Conservation (phyloP, 495 filamentous ascomycete species). For the Neurospora sublineolata region DNA sequence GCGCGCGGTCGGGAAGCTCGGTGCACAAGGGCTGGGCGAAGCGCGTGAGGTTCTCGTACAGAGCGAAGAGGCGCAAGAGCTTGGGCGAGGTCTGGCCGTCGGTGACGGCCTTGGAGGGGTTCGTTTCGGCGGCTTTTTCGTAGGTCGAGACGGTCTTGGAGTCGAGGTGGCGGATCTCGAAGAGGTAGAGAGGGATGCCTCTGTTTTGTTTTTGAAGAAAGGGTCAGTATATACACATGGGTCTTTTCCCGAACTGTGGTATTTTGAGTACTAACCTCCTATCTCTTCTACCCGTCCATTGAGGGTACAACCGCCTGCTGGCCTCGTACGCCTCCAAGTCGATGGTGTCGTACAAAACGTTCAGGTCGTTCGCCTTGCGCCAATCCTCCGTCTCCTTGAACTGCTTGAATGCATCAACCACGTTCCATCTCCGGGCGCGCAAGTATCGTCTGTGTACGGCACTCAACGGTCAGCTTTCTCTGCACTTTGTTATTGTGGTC, state of each 20-base stretch:
- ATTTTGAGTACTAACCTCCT: constrained; percentile 32
- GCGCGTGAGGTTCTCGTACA: constrained; percentile 81
- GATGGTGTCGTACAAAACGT: constrained; percentile 63
- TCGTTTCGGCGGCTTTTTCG: constrained; percentile 48
- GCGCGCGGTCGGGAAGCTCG: constrained; percentile 51
- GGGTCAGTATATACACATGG: not conserved
- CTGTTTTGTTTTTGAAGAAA: constrained; percentile 23
- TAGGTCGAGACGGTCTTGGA: constrained; percentile 69
- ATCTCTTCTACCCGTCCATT: constrained; percentile 84
- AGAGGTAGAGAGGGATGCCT: constrained; percentile 83
- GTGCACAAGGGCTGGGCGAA: constrained; percentile 80
- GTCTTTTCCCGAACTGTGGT: not conserved
- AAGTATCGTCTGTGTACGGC: constrained; percentile 53
- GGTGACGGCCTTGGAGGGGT: constrained; percentile 37
- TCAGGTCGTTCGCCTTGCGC: constrained; percentile 66
- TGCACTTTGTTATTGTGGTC: not conserved
- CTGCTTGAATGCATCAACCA: constrained; percentile 63
- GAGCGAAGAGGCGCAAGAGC: constrained; percentile 67
- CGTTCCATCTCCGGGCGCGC: constrained; percentile 63
- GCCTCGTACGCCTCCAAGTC: constrained; percentile 73
- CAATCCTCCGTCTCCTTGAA: constrained; percentile 86
- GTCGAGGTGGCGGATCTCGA: constrained; percentile 71
- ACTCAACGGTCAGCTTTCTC: not conserved
- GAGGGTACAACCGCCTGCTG: constrained; percentile 70
- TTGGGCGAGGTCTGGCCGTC: constrained; percentile 54